A percentile compares a stretch with the other conserved stretches of the same genome.
Conservation (phyloP, 2,329 filamentous ascomycete genomes). For the Emydomyces testavorans region DNA sequence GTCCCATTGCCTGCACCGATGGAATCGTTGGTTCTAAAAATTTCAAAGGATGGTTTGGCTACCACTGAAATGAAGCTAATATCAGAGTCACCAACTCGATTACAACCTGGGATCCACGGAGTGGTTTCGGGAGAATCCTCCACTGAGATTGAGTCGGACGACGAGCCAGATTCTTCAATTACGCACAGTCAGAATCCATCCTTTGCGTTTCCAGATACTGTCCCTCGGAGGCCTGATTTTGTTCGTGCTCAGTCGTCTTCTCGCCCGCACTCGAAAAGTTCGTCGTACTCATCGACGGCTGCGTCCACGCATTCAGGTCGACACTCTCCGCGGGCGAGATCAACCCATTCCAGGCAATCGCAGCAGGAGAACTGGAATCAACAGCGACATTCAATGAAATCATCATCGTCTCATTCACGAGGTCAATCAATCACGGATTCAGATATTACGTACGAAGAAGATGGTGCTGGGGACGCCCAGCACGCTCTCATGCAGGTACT, state of each 20-base stretch:
- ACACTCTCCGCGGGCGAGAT: slow-evolving; percentile 24
- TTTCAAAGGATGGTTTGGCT: slow-evolving; percentile 39
- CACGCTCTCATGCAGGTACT: slow-evolving; percentile 39
- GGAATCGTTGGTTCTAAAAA: slow-evolving; percentile 36
- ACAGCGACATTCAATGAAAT: background rate
- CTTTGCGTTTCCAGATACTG: slow-evolving; percentile 29
- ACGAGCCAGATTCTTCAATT: slow-evolving; percentile 32
- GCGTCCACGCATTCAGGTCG: slow-evolving; percentile 33
- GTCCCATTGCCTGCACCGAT: slow-evolving; percentile 28
- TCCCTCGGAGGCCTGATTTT: slow-evolving; percentile 21
- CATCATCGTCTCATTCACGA: slow-evolving; percentile 9
- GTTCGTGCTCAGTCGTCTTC: slow-evolving; percentile 28
- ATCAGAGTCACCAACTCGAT: slow-evolving; percentile 19
- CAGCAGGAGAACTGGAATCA: background rate
- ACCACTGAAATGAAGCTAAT: slow-evolving; percentile 36
- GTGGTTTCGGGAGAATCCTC: slow-evolving; percentile 36
- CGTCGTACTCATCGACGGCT: slow-evolving; percentile 33
- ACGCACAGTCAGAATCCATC: slow-evolving; percentile 31
- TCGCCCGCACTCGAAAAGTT: slow-evolving; percentile 35
- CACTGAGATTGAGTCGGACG: slow-evolving; percentile 34
- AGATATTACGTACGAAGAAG: slow-evolving; percentile 17
- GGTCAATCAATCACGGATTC: slow-evolving; percentile 18
- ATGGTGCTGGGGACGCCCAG: slow-evolving; percentile 34
- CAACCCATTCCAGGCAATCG: slow-evolving; percentile 6
- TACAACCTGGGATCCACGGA: slow-evolving; percentile 21